phyloP scores from a whole-genome alignment of 1,284 basidiomycete genomes.

The Trametes versicolor region DNA sequence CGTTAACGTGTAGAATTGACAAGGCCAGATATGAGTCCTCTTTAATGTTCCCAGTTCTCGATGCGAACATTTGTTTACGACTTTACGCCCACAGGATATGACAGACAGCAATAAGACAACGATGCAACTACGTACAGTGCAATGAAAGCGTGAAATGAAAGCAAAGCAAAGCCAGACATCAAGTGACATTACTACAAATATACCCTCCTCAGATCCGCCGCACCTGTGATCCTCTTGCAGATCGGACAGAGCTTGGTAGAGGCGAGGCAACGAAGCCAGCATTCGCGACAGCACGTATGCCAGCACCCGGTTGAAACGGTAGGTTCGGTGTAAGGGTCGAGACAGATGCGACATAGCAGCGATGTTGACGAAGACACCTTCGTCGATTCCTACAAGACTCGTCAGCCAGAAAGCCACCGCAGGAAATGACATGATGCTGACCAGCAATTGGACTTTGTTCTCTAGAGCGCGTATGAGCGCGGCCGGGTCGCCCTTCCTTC shows the following conservation, averaged over 20 bases:
- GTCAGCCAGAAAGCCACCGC: not conserved
- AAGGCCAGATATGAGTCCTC: slow-evolving; percentile 82
- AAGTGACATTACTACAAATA: slow-evolving; percentile 55
- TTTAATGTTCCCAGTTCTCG: not conserved
- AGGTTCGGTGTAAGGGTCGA: slow-evolving; percentile 79
- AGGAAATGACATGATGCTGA: slow-evolving; percentile 44
- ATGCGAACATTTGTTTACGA: not conserved
- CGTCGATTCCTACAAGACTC: slow-evolving; percentile 53
- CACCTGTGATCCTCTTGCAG: slow-evolving; percentile 82
- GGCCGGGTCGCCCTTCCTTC: slow-evolving; percentile 55
- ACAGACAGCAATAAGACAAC: slow-evolving; percentile 7
- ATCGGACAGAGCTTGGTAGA: slow-evolving; percentile 84
- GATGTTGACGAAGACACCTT: slow-evolving; percentile 56
- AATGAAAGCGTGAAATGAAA: slow-evolving; percentile 9
- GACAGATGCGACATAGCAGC: slow-evolving; percentile 75
- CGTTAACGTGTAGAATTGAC: slow-evolving; percentile 63
- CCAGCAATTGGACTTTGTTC: slow-evolving; percentile 66
- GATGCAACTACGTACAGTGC: slow-evolving; percentile 1
- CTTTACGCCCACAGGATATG: not conserved
- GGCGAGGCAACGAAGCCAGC: slow-evolving; percentile 83
- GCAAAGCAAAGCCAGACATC: slow-evolving; percentile 18
- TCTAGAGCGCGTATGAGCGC: slow-evolving; percentile 66
- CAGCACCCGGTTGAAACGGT: slow-evolving; percentile 86
- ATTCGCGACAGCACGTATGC: slow-evolving; percentile 83
- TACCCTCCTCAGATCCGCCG: slow-evolving; percentile 73